A percentile compares a stretch with the other conserved stretches of the same genome.
Conservation (phyloP, 805 yeast genomes). For the Pichia cephalocereana region DNA sequence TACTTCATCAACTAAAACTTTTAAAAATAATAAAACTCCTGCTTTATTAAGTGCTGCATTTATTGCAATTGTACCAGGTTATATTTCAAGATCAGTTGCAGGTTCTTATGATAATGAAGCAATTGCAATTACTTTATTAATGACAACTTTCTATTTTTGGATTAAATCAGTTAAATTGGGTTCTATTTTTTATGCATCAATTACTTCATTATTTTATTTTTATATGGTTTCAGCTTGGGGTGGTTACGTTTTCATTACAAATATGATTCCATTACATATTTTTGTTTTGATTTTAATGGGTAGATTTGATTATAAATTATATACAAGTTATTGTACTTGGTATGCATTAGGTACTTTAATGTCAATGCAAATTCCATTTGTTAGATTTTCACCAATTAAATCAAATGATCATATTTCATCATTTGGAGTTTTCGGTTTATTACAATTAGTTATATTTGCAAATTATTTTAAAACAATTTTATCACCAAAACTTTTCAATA, state of each 20-base stretch:
- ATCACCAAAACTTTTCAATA: conserved; percentile 62
- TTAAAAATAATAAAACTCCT: conserved; percentile 41
- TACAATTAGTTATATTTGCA: conserved; percentile 85
- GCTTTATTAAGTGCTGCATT: conserved; percentile 89
- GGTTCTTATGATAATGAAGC: conserved; percentile 99
- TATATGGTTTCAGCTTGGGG: conserved; percentile 99
- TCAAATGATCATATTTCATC: conserved; percentile 99
- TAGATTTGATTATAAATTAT: conserved; percentile 72
- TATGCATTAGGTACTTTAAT: conserved; percentile 95
- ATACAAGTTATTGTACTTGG: conserved; percentile 94
- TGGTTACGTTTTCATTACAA: conserved; percentile 97
- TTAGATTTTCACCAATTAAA: conserved; percentile 92
- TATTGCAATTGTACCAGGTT: conserved; percentile 98
- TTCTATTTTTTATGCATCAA: conserved; percentile 71
- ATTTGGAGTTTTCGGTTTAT: conserved; percentile 89
- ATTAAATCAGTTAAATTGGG: conserved; percentile 89
- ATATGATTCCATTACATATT: conserved; percentile 91
- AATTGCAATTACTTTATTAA: conserved; percentile 88
- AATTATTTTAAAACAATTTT: conserved; percentile 69
- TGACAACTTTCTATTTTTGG: conserved; percentile 96
- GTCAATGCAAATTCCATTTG: conserved; percentile 99
- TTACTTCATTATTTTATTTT: conserved; percentile 83
- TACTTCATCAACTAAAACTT: conserved; percentile 47
- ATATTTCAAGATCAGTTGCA: conserved; percentile 95
- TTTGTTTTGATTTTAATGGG: conserved; percentile 91